phyloP scores from a whole-genome alignment of 331 rosid species.

The Pyracantha coccinea region DNA sequence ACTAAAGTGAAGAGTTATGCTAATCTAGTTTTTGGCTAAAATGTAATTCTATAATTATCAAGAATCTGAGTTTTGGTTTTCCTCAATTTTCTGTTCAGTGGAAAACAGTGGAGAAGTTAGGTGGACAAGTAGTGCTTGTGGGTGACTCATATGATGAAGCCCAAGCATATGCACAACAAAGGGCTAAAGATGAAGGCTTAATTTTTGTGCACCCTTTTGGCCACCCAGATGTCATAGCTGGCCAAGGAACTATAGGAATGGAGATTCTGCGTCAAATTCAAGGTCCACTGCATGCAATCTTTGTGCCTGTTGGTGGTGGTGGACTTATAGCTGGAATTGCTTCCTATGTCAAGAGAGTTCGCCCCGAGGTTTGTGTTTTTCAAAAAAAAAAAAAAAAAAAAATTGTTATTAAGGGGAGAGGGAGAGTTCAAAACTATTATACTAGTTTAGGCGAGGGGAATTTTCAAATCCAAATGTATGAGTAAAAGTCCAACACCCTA shows the following conservation, averaged over 20 bases:
- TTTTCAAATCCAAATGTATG: no score
- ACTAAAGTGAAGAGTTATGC: no score
- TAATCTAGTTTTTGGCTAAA: no score
- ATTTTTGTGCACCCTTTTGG: constrained; percentile 81
- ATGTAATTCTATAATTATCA: no score
- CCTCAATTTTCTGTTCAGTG: constrained; percentile 35
- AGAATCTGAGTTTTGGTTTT: background rate
- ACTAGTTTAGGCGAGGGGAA: no score
- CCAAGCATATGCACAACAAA: constrained; percentile 70
- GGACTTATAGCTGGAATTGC: constrained; percentile 95
- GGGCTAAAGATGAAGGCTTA: constrained; percentile 57
- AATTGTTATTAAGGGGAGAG: no score
- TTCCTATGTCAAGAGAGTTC: constrained; percentile 81
- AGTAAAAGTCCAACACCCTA: no score
- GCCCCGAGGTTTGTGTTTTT: constrained; percentile 52
- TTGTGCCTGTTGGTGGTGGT: constrained; percentile 98
- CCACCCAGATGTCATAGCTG: constrained; percentile 81
- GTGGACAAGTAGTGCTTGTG: constrained; percentile 70
- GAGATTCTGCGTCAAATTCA: constrained; percentile 70
- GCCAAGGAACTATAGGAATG: constrained; percentile 98
- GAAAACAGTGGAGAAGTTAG: constrained; percentile 69
- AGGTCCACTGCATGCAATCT: constrained; percentile 63
- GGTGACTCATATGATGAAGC: constrained; percentile 96
- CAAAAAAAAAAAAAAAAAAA: no score
- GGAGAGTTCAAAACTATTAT: no score